These are phyloP conservation scores for Mycena vulgaris DNA, from an alignment of 768 basidiomycete genomes.

Conservation along the genomic window DNA sequence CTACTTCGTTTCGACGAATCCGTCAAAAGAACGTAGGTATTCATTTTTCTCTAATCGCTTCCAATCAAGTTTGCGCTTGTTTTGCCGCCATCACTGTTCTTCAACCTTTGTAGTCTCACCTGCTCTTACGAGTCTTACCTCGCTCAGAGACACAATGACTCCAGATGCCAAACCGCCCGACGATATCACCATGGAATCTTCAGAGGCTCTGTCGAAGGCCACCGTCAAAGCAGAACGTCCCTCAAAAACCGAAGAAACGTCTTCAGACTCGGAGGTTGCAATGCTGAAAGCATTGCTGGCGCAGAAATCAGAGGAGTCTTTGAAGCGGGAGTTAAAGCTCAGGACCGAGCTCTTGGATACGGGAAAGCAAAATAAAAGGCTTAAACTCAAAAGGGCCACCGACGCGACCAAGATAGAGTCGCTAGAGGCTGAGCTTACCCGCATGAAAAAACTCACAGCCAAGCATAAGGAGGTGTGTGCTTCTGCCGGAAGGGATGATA, in stretches of 20 bases:
- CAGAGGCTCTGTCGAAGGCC: neutral
- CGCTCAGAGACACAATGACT: too few species aligned
- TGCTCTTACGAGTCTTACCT: too few species aligned
- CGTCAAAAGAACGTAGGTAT: too few species aligned
- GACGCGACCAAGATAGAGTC: constrained; percentile 5
- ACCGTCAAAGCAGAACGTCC: constrained; percentile 6
- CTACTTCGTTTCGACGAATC: too few species aligned
- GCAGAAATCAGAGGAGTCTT: neutral
- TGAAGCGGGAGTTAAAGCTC: neutral
- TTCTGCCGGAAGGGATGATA: too few species aligned
- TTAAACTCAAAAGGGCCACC: constrained; percentile 13
- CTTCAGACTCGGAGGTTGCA: neutral
- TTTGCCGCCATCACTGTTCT: too few species aligned
- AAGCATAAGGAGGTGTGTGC: neutral
- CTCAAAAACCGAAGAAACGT: neutral
- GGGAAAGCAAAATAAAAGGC: constrained; percentile 3
- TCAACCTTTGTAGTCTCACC: too few species aligned
- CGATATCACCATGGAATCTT: neutral
- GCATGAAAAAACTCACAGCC: neutral
- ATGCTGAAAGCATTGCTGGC: constrained; percentile 7
- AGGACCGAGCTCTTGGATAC: neutral
- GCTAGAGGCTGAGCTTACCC: constrained; percentile 10
- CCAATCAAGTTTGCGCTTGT: too few species aligned
- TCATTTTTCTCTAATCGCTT: too few species aligned
- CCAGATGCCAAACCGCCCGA: neutral